Evolutionary conservation across 2,329 filamentous ascomycete species (phyloP).

Genomic region (Colletotrichum tofieldiae): DNA sequence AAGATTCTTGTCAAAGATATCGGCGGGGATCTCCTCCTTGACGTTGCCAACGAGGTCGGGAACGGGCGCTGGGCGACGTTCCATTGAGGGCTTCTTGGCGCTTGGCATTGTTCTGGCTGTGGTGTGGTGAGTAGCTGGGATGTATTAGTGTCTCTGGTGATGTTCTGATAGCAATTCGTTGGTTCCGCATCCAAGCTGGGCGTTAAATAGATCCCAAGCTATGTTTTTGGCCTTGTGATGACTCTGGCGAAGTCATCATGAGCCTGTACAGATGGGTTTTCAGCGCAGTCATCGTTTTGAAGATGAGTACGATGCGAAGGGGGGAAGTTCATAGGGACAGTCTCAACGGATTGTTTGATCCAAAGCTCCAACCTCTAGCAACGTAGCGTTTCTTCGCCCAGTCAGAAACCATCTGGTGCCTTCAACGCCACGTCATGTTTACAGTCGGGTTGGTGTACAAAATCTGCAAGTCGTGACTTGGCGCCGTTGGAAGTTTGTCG

Average conservation of each 20-base stretch:
- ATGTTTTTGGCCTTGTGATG: background rate
- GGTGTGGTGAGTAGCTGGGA: background rate
- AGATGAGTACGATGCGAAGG: too few species aligned
- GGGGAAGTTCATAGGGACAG: background rate
- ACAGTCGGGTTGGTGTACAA: background rate
- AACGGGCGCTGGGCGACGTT: background rate
- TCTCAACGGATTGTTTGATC: constrained; percentile 5
- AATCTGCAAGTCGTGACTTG: background rate
- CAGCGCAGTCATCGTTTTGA: background rate
- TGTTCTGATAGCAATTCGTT: background rate
- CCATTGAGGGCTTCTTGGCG: background rate
- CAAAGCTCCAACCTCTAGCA: background rate
- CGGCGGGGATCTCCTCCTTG: background rate
- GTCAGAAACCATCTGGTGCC: background rate
- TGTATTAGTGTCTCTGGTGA: background rate
- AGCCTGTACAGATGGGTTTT: background rate
- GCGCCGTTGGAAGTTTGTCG: background rate
- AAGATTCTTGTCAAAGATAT: background rate
- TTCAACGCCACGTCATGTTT: background rate
- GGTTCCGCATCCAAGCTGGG: background rate
- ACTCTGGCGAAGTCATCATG: constrained; percentile 8
- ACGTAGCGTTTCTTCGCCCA: background rate
- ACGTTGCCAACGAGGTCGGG: background rate
- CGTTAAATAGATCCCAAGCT: background rate
- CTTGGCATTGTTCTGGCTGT: background rate